A percentile compares a stretch with the other conserved stretches of the same genome.
These are phyloP conservation scores for Cercospora nicotianae DNA, from an alignment of 2,329 filamentous ascomycete species.

Conservation along the genomic window DNA sequence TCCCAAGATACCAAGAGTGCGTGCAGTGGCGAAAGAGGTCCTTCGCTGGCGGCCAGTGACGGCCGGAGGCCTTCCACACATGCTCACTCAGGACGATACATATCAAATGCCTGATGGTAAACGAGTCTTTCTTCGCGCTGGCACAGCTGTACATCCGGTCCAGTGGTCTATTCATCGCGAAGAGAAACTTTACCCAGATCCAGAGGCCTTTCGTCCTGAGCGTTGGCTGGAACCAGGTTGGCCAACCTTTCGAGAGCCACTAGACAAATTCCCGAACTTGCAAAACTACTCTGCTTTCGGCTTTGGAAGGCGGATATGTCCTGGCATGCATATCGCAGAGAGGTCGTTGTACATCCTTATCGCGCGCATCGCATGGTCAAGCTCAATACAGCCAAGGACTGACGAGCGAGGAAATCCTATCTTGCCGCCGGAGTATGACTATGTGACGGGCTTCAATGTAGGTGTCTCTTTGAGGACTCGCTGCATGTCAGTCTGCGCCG, in stretches of 20 bases:
- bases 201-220: constrained; percentile 42
- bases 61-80: constrained; percentile 36
- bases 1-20: constrained; percentile 53
- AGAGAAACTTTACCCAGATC: constrained; percentile 9
- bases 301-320: constrained; percentile 53
- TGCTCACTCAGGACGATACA: constrained; percentile 55
- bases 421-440: constrained; percentile 24
- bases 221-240: constrained; percentile 55
- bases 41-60: constrained; percentile 60
- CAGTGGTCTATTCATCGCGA: constrained; percentile 39
- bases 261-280: constrained; percentile 54
- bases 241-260: constrained; percentile 55
- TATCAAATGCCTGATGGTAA: constrained; percentile 46
- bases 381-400: constrained; percentile 22
- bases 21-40: constrained; percentile 60
- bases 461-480: not conserved
- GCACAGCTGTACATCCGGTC: constrained; percentile 48
- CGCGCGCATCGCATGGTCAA: constrained; percentile 30
- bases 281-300: constrained; percentile 57
- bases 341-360: constrained; percentile 42
- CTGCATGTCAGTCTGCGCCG: not conserved
- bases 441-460: constrained; percentile 26
- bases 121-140: constrained; percentile 58
- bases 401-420: constrained; percentile 20
- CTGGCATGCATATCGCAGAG: constrained; percentile 46